Evolutionary conservation across 2,329 filamentous ascomycete genomes (phyloP), one percentile per base, ranked within the genome.

Genomic region (Rhynchosporium agropyri): DNA sequence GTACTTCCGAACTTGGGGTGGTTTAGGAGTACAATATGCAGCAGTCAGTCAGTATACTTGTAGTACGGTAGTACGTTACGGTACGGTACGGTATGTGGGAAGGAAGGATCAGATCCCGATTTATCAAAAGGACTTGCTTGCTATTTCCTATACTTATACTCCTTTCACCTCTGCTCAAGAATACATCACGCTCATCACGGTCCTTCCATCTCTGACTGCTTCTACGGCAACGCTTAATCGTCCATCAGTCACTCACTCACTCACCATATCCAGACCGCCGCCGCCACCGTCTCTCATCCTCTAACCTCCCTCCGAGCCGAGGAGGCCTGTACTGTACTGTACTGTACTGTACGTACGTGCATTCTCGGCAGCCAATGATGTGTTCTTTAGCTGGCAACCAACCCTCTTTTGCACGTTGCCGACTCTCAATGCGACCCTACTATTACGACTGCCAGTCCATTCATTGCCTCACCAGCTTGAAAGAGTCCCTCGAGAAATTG

Each of bases 361-460:
- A 57, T 29, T 28, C 12, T 33, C 54, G 54, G 54, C 54, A 45
- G 29, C 54, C 54, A 57, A 57, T 45, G 40, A 46, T 15, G 20
- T 10, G 40, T 28, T 40, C 38, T 46, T 40, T 46, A 9, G 9
- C 54, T 57, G 40, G 26, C 38, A 57, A 57, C n/a, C 38, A 57
- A 57, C n/a, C 49, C 49, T 51, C n/a, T 51, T 31, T 51, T 31
- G 13, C n/a, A 31, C n/a, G 33, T 40, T 54, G 51, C 51, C 51
- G 51, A 54, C 51, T 54, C 33, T 54, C 51, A 40, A 20, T 54
- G 36, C 36, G 3, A 54, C 51, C 51, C 33, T 40, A 40, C 51
- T 42, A 3, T 20, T 42, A 3, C 33, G 38, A 29, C 28, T 26
- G 45, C 28, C 50, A 26, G 2, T 33, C 7, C 33, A 12, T 8